Evolutionary conservation across 257 asterid species (phyloP).

Genomic region (Linaria vulgaris): DNA sequence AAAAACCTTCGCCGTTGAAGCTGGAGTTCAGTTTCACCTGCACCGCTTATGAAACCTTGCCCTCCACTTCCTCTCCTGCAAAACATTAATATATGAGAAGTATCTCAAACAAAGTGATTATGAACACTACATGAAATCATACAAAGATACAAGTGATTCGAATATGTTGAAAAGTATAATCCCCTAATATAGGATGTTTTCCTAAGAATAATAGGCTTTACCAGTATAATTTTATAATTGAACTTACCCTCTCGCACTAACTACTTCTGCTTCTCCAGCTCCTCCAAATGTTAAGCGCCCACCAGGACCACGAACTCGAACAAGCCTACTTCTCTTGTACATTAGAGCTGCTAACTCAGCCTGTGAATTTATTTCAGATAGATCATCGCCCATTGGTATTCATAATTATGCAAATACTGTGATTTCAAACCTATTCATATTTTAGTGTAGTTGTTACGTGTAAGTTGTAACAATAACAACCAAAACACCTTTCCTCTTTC

Average conservation of each 20-base stretch:
- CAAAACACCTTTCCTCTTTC: too few relatives aligned
- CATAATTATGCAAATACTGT: slow-evolving; percentile 5
- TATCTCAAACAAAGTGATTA: slow-evolving; percentile 3
- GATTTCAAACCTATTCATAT: too few relatives aligned
- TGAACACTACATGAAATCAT: slow-evolving; percentile 2
- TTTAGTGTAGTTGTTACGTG: too few relatives aligned
- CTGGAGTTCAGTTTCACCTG: slow-evolving; percentile 99
- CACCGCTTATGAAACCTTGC: slow-evolving; percentile 94
- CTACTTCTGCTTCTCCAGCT: slow-evolving; percentile 86
- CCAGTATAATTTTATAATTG: slow-evolving; percentile 15
- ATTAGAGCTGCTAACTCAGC: slow-evolving; percentile 96
- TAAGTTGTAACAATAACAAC: too few relatives aligned
- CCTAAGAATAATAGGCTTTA: slow-evolving; percentile 12
- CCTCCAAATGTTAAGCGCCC: slow-evolving; percentile 86
- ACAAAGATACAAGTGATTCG: slow-evolving; percentile 9
- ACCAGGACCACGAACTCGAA: slow-evolving; percentile 79
- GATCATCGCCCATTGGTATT: slow-evolving; percentile 2
- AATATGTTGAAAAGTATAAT: slow-evolving; percentile 14
- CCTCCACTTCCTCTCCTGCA: slow-evolving; percentile 99
- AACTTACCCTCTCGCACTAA: slow-evolving; percentile 95
- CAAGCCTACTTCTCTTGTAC: slow-evolving; percentile 94
- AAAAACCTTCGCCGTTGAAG: slow-evolving; percentile 89
- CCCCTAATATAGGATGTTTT: slow-evolving; percentile 5
- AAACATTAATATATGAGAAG: slow-evolving; percentile 31
- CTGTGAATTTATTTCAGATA: slow-evolving; percentile 36